Percentiles rank a stretch among this genome's conserved stretches.
Conservation (phyloP, 495 filamentous ascomycete genomes). For the Schizothecium vesticola region DNA sequence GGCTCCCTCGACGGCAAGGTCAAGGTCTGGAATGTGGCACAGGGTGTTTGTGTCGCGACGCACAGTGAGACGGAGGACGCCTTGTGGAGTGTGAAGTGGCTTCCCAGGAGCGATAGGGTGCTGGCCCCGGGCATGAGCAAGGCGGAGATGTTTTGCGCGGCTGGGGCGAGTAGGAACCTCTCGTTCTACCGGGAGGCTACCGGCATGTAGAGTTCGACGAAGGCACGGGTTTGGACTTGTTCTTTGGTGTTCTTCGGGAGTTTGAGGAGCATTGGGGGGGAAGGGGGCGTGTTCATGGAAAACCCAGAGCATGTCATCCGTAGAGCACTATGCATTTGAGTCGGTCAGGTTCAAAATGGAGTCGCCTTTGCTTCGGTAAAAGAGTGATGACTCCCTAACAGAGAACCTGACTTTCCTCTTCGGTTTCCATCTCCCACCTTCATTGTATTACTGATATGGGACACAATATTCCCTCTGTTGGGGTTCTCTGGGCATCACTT, state of each 20-base stretch:
- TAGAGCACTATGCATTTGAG: neutral
- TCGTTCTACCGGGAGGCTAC: constrained; percentile 91
- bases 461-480: no score
- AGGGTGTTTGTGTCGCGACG: constrained; percentile 79
- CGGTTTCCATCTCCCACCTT: neutral
- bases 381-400: neutral
- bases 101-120: constrained; percentile 58
- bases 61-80: constrained; percentile 85
- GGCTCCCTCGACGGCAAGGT: constrained; percentile 87
- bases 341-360: neutral
- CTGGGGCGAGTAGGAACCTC: constrained; percentile 72
- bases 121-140: constrained; percentile 44
- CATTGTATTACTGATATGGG: no score
- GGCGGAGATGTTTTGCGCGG: constrained; percentile 82
- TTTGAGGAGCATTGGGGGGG: neutral
- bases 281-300: neutral
- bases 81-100: constrained; percentile 82
- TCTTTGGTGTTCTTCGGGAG: neutral
- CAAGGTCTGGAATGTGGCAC: constrained; percentile 89
- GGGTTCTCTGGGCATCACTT: no score
- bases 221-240: neutral
- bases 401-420: neutral
- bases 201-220: constrained; percentile 45
- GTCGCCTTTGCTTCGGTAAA: neutral
- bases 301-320: neutral